A percentile compares a stretch with the other conserved stretches of the same genome.
Conservation (phyloP, 2,329 filamentous ascomycete genomes). For the Alternaria panax region DNA sequence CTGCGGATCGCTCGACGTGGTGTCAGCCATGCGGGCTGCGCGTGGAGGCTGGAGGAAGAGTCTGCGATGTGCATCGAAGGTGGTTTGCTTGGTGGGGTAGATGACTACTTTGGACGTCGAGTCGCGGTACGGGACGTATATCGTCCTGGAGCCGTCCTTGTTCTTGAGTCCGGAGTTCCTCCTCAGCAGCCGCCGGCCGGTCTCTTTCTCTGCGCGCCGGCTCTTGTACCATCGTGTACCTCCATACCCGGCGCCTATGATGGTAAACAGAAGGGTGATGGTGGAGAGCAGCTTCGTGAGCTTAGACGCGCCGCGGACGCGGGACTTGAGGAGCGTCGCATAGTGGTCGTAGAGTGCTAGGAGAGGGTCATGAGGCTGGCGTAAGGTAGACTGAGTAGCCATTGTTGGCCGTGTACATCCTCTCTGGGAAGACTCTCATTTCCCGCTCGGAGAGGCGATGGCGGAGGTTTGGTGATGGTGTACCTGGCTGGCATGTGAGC, state of each 20-base stretch:
- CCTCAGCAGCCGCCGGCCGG: slow-evolving; percentile 80
- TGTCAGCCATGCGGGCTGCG: slow-evolving; percentile 77
- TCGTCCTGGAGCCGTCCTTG: slow-evolving; percentile 92
- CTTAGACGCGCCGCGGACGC: slow-evolving; percentile 70
- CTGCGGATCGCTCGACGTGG: slow-evolving; percentile 57
- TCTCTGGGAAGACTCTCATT: slow-evolving; percentile 32
- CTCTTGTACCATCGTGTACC: slow-evolving; percentile 79
- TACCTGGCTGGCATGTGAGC: slow-evolving; percentile 29
- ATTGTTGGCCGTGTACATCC: slow-evolving; percentile 60
- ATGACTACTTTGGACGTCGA: slow-evolving; percentile 91
- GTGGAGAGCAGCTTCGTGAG: slow-evolving; percentile 78
- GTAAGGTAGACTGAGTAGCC: slow-evolving; percentile 86
- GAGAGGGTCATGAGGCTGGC: slow-evolving; percentile 56
- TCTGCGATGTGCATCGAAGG: slow-evolving; percentile 93
- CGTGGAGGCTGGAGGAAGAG: slow-evolving; percentile 91
- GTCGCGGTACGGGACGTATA: slow-evolving; percentile 92
- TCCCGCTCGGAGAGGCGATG: slow-evolving; percentile 19
- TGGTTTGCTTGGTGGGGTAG: slow-evolving; percentile 85
- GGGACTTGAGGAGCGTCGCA: slow-evolving; percentile 56
- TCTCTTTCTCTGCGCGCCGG: slow-evolving; percentile 78
- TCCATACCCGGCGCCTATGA: slow-evolving; percentile 80
- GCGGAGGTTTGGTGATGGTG: slow-evolving; percentile 12
- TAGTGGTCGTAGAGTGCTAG: slow-evolving; percentile 58
- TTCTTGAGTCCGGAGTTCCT: slow-evolving; percentile 92
- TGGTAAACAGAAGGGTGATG: slow-evolving; percentile 76